Conservation (phyloP, 164 flowering plant genomes). For the Liriodendron chinense region DNA sequence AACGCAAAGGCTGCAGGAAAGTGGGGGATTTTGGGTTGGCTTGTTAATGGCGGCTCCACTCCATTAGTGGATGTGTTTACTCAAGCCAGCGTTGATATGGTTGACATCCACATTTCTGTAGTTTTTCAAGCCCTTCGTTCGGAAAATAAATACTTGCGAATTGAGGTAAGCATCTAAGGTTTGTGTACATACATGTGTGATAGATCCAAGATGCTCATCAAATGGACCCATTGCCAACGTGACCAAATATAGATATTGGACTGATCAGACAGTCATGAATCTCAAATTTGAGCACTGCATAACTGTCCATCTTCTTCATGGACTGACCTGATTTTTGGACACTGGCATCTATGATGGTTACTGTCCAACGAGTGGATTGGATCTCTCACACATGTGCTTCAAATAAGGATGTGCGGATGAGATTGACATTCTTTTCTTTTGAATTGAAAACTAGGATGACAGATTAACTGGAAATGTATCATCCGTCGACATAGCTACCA, state of each 20-base stretch:
- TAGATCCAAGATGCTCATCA: too few species aligned
- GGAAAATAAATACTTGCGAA: slow-evolving; percentile 1
- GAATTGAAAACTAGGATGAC: slow-evolving; percentile 14
- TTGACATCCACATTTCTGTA: slow-evolving; percentile 11
- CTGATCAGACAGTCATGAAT: too few species aligned
- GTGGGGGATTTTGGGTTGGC: slow-evolving; percentile 14
- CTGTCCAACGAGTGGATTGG: too few species aligned
- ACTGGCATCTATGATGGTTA: too few species aligned
- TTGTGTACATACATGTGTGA: too few species aligned
- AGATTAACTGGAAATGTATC: slow-evolving; percentile 32
- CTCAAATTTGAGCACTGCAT: too few species aligned
- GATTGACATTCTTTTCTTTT: not conserved
- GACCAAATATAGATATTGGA: too few species aligned
- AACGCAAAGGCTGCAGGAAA: slow-evolving; percentile 4
- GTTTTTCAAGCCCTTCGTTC: slow-evolving; percentile 9
- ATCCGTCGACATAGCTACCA: slow-evolving; percentile 36
- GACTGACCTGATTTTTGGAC: too few species aligned
- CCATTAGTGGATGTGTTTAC: slow-evolving; percentile 8
- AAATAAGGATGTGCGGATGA: too few species aligned
- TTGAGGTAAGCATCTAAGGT: slow-evolving; percentile 5
- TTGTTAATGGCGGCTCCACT: not conserved
- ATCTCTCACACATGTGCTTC: too few species aligned
- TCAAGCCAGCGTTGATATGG: slow-evolving; percentile 14
- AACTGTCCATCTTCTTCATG: too few species aligned
- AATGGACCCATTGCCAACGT: too few species aligned